Evolutionary conservation across 2,329 filamentous ascomycete genomes (phyloP).

Genomic region (Pyrenophora tritici-repentis): DNA sequence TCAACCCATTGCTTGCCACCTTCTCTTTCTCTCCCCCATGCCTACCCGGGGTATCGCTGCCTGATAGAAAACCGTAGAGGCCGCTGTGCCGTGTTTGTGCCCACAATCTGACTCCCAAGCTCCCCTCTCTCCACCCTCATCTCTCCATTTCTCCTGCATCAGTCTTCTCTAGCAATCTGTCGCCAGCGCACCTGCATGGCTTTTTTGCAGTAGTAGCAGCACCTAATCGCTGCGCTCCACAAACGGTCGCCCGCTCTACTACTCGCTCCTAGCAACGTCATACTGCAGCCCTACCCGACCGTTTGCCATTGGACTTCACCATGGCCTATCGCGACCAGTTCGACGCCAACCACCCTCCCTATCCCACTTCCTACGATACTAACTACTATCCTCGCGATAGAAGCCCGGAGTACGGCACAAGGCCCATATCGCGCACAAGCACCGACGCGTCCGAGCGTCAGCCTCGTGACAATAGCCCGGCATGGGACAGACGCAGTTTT

Average conservation of each 20-base stretch:
- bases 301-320: conserved; percentile 18
- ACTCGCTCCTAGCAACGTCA: conserved; percentile 22
- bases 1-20: conserved; percentile 10
- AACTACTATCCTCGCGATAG: conserved; percentile 33
- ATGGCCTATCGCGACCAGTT: conserved; percentile 26
- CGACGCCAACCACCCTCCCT: conserved; percentile 20
- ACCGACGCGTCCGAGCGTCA: conserved; percentile 40
- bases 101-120: conserved; percentile 11
- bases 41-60: conserved; percentile 13
- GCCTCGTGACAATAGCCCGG: conserved; percentile 12
- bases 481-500: conserved; percentile 11
- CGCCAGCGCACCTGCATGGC: conserved; percentile 25
- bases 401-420: conserved; percentile 30
- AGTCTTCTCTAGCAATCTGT: conserved; percentile 9
- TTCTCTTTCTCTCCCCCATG: conserved; percentile 2
- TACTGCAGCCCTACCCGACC: conserved; percentile 18
- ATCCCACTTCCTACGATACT: conserved; percentile 27
- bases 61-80: conserved; percentile 19
- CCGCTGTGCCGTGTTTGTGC: conserved; percentile 23
- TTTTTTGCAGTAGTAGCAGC: conserved; percentile 26
- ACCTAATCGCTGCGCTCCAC: conserved; percentile 26
- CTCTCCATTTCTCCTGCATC: conserved; percentile 3
- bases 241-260: conserved; percentile 9
- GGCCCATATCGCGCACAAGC: conserved; percentile 31
- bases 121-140: conserved; percentile 8